Evolutionary conservation across 352 stramenopile genomes (phyloP).

Genomic region (Globisporangium perplexum): DNA sequence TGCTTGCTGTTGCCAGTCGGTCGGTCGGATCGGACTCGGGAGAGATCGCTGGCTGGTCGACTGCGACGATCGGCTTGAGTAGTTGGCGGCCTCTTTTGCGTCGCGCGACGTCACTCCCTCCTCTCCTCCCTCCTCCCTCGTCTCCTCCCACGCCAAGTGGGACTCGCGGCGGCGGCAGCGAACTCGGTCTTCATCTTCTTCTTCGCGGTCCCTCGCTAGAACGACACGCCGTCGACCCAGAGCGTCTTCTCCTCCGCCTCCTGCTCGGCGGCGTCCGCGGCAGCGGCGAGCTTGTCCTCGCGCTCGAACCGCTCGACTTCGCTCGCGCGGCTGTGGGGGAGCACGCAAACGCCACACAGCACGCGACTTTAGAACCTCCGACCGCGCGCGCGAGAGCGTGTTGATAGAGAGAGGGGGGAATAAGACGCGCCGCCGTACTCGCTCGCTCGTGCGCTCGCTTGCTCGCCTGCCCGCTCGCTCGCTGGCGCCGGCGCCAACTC

Average conservation of each 20-base stretch:
- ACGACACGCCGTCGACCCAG: constrained; percentile 12
- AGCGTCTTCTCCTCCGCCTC: constrained; percentile 8
- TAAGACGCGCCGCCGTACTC: neutral
- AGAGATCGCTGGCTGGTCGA: too few species aligned
- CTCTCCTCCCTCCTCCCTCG: too few species aligned
- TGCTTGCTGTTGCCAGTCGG: too few species aligned
- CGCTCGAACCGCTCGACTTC: neutral
- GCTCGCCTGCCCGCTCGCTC: too few species aligned
- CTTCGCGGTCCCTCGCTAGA: constrained; percentile 1
- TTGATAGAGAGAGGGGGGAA: neutral
- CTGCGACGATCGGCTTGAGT: neutral
- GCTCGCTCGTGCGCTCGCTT: neutral
- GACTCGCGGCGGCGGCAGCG: neutral
- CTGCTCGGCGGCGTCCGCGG: neutral
- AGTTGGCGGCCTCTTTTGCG: too few species aligned
- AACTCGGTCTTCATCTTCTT: neutral
- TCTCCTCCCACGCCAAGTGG: neutral
- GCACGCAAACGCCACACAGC: neutral
- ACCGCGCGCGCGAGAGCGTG: neutral
- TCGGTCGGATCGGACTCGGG: too few species aligned
- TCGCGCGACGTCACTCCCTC: too few species aligned
- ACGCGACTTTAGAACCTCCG: neutral
- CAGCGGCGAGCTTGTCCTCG: neutral
- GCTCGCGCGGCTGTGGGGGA: constrained; percentile 1
- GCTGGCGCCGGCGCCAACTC: neutral